Base-by-base conservation (phyloP, 352 stramenopile species). In the Globisporangium takayamanum region DNA sequence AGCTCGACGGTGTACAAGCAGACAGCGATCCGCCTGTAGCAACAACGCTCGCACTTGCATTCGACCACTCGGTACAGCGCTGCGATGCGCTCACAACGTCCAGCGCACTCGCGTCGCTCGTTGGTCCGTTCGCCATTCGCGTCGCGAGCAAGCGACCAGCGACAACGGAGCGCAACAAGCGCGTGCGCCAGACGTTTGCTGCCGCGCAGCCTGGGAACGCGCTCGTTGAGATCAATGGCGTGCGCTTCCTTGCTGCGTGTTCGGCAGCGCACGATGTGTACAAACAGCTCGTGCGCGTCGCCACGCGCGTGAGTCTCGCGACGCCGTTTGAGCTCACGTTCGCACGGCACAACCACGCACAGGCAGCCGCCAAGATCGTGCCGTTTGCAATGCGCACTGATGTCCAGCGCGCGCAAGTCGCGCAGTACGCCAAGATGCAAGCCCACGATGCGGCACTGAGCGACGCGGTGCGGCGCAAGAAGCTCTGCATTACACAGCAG, bases 401-500 rank as follows among this genome's bases (percentile, higher is more conserved):
- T 53, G 77, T 87, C 1, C 79, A 87, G 49, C 51, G 66, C 12
- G 75, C 73, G 0, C 79, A 87, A 57, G 37, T 81, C 5, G 64
- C 70, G 0, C 79, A 86, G 42, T 61, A 69, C 22, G 25, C 57
- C 2, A 74, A 72, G 50, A 50, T 86, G 15, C 69, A 76, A 55
- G 57, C 60, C 3, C 67, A 83, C 30, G 79, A 89, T 8, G 47
- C 51, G 4, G 55, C 55, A 0, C 55, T 77, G 20, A 67, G 67
- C 6, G 44, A 61, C 0, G 52, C 62, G n/a, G 56, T 83, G 16
- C 70, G 68, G 39, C 61, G 55, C 15, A 82, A 83, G 46, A 87
- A 85, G 63, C 71, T 85, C 16, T 89, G 84, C 45, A 54, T 85
- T 2, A 52, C 75, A 0, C 79, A 89, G 50, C 79, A 89, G 49